Evolutionary conservation across 257 asterid species (phyloP).

Genomic region (Nicotiana obtusifolia): DNA sequence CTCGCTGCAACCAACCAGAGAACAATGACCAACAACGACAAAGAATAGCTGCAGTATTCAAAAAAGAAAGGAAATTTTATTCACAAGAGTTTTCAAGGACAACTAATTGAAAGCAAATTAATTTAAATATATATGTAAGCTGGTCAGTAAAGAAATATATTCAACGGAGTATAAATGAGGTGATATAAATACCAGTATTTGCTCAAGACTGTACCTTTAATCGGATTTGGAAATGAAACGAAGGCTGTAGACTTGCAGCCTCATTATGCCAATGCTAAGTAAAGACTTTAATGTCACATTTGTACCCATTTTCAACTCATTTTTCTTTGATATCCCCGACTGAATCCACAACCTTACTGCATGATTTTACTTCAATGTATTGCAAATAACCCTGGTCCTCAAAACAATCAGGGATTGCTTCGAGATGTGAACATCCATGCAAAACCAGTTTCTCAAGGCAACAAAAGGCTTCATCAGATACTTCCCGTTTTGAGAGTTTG

Average conservation of each 20-base stretch:
- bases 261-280: neutral
- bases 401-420: neutral
- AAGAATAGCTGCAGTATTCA: too few relatives aligned
- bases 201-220: neutral
- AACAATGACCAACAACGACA: too few relatives aligned
- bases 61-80: too few relatives aligned
- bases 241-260: neutral
- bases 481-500: neutral
- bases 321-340: neutral
- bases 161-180: neutral
- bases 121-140: too few relatives aligned
- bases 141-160: too few relatives aligned
- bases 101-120: too few relatives aligned
- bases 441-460: neutral
- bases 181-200: neutral
- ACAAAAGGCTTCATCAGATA: neutral
- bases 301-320: neutral
- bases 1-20: too few relatives aligned
- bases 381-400: neutral
- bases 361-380: slow-evolving; percentile 1
- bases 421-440: neutral
- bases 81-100: too few relatives aligned
- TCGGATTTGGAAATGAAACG: neutral
- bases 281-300: neutral
- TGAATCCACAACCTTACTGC: neutral